phyloP scores from a whole-genome alignment of 176 grass and related monocot species.

The Otatea glauca region DNA sequence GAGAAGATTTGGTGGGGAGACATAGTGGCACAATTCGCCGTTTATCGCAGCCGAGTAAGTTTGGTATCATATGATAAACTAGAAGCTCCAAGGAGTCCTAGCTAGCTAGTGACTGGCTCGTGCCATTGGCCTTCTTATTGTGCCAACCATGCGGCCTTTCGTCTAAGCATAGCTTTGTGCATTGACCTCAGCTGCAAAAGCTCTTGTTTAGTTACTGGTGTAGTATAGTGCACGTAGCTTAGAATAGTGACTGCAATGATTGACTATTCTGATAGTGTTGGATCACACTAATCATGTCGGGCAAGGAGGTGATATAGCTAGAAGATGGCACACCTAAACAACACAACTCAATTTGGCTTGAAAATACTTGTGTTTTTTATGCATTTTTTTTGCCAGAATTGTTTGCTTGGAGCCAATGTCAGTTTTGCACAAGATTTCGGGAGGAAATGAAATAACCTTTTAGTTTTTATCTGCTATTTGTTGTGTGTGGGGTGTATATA shows the following conservation, averaged over 20 bases:
- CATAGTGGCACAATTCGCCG: constrained; percentile 37
- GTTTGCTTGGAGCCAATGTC: neutral
- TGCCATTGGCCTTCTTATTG: neutral
- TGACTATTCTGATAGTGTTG: constrained; percentile 10
- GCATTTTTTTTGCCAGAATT: neutral
- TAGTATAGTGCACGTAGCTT: neutral
- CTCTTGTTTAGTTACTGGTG: neutral
- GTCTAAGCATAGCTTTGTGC: constrained; percentile 10
- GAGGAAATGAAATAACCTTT: no score
- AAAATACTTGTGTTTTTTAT: neutral
- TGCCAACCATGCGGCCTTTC: neutral
- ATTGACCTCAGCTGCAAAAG: constrained; percentile 18
- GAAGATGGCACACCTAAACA: neutral
- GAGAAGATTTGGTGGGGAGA: constrained; percentile 39
- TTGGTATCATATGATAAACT: neutral
- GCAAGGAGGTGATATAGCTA: constrained; percentile 41
- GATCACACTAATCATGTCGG: constrained; percentile 52
- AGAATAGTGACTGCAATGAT: constrained; percentile 29
- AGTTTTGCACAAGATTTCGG: neutral
- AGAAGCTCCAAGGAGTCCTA: neutral
- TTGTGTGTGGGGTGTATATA: no score
- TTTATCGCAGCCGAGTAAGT: constrained; percentile 6
- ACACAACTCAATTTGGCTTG: neutral
- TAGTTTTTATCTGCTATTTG: no score
- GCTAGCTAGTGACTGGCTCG: constrained; percentile 38